Percentiles rank a stretch among this genome's conserved stretches.
Conservation (phyloP, 768 basidiomycete species). For the Trametes cinnabarina region DNA sequence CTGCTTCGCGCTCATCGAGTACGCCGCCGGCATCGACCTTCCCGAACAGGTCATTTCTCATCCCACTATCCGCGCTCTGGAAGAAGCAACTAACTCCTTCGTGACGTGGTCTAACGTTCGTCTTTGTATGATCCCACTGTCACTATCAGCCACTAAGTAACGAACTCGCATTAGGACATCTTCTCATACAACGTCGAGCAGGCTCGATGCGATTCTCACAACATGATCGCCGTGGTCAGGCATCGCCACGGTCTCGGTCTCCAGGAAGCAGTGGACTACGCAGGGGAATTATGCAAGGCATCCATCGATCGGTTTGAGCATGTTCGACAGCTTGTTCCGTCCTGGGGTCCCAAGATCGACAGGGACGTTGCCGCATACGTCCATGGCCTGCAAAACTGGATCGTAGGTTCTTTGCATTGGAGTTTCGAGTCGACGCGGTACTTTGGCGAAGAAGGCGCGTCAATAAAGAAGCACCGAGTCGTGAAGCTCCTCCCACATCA, state of each 20-base stretch:
- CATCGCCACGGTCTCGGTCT: constrained; percentile 51
- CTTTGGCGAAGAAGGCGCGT: constrained; percentile 56
- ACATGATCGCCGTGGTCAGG: constrained; percentile 71
- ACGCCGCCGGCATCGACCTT: constrained; percentile 47
- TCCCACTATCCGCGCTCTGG: constrained; percentile 44
- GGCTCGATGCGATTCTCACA: constrained; percentile 60
- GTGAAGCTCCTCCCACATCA: constrained; percentile 41
- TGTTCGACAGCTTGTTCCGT: constrained; percentile 46
- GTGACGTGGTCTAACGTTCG: constrained; percentile 43
- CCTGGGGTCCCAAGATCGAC: constrained; percentile 63
- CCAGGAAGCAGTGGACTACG: constrained; percentile 61
- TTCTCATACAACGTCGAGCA: constrained; percentile 78
- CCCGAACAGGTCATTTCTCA: constrained; percentile 52
- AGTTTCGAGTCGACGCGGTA: constrained; percentile 69
- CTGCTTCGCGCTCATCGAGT: constrained; percentile 52
- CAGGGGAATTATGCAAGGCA: constrained; percentile 57
- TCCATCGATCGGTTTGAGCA: constrained; percentile 53
- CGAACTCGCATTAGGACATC: too few species aligned
- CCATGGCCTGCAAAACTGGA: constrained; percentile 66
- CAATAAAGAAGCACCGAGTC: constrained; percentile 52
- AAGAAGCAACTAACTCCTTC: constrained; percentile 45
- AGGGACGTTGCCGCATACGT: constrained; percentile 57
- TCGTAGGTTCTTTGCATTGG: constrained; percentile 72
- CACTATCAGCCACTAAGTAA: too few species aligned
- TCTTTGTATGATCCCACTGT: constrained; percentile 10